Evolutionary conservation across 2,329 filamentous ascomycete genomes (phyloP).

Genomic region (Sphaerulina vaccinii): DNA sequence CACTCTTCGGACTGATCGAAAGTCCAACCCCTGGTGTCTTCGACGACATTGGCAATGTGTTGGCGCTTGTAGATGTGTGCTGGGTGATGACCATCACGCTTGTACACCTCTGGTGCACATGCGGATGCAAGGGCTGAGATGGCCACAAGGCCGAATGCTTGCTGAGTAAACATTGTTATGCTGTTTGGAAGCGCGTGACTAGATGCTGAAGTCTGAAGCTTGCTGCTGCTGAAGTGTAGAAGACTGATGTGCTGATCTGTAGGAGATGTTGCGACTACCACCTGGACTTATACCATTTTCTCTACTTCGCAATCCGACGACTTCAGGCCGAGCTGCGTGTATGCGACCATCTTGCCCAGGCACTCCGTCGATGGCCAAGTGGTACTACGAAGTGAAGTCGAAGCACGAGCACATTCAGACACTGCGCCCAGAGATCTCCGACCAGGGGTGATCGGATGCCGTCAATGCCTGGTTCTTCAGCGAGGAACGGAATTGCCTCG

Average conservation of each 20-base stretch:
- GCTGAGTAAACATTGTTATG: slow-evolving; percentile 9
- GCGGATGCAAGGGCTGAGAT: slow-evolving; percentile 15
- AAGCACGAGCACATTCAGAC: background rate
- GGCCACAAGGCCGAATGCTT: slow-evolving; percentile 10
- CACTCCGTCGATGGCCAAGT: slow-evolving; percentile 6
- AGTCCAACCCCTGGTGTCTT: slow-evolving; percentile 17
- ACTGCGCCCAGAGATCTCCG: background rate
- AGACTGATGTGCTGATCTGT: background rate
- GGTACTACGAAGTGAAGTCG: background rate
- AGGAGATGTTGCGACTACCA: background rate
- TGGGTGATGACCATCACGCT: slow-evolving; percentile 16
- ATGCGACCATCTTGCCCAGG: background rate
- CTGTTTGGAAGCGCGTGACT: background rate
- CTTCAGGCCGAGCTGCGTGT: background rate
- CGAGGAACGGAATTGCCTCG: too few species aligned
- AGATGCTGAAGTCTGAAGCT: background rate
- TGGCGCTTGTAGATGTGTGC: slow-evolving; percentile 17
- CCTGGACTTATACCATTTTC: slow-evolving; percentile 1
- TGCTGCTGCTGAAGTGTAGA: background rate
- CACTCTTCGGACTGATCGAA: slow-evolving; percentile 22
- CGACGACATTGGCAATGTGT: slow-evolving; percentile 10
- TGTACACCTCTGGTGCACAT: slow-evolving; percentile 21
- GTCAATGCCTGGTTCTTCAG: background rate
- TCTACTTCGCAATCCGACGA: background rate
- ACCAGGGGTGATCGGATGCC: background rate